Evolutionary conservation across 305 asterid species (phyloP).

Genomic region (Fraxinus dipetala): DNA sequence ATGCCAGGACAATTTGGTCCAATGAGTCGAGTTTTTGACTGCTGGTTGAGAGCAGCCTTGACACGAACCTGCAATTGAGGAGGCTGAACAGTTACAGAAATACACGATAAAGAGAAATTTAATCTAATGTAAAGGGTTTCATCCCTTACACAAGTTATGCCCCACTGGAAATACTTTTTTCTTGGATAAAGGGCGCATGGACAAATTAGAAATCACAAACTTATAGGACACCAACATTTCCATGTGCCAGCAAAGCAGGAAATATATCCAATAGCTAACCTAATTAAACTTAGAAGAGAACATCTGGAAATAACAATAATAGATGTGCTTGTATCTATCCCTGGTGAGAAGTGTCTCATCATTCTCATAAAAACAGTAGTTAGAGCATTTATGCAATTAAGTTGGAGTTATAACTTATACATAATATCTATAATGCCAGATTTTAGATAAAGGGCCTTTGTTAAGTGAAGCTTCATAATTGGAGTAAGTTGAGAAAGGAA

Average conservation of each 20-base stretch:
- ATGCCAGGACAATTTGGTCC: slow-evolving; percentile 99
- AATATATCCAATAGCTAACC: background rate
- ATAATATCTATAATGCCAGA: background rate
- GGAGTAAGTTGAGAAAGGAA: background rate
- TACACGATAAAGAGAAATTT: background rate
- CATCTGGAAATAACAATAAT: background rate
- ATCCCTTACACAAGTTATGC: background rate
- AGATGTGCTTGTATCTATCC: background rate
- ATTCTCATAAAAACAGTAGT: background rate
- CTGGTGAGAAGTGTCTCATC: background rate
- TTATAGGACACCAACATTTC: background rate
- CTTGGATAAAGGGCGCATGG: background rate
- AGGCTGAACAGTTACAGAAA: slow-evolving; percentile 19
- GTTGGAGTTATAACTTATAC: background rate
- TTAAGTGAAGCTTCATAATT: background rate
- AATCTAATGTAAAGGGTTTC: background rate
- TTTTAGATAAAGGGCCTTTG: slow-evolving; percentile 1
- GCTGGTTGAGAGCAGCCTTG: slow-evolving; percentile 81
- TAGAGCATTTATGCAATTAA: background rate
- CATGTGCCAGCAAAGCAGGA: background rate
- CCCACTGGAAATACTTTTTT: background rate
- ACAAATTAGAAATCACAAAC: background rate
- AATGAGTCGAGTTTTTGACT: slow-evolving; percentile 82
- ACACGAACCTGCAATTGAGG: slow-evolving; percentile 59
- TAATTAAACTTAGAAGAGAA: background rate